These are phyloP conservation scores for Phytophthora boehmeriae DNA, from an alignment of 352 stramenopile species.

Conservation along the genomic window DNA sequence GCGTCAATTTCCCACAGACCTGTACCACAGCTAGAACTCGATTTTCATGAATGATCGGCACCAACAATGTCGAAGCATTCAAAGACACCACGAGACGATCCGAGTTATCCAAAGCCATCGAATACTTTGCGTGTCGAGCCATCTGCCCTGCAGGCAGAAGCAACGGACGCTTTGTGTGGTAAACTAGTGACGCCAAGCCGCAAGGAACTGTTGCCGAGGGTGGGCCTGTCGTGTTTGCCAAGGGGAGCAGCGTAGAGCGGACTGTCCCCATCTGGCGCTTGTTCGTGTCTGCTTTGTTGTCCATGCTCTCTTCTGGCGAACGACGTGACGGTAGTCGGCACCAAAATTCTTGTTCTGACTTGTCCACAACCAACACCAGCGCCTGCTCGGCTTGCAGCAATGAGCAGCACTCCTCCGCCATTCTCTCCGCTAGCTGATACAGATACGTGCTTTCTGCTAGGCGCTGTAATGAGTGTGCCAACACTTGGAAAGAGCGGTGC, in stretches of 20 bases:
- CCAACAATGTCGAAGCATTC: slow-evolving; percentile 60
- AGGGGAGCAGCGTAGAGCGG: slow-evolving; percentile 47
- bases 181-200: slow-evolving; percentile 70
- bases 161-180: slow-evolving; percentile 68
- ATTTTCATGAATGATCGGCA: slow-evolving; percentile 52
- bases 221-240: slow-evolving; percentile 6
- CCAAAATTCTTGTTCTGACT: slow-evolving; percentile 80
- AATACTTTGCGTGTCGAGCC: slow-evolving; percentile 54
- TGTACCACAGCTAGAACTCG: slow-evolving; percentile 61
- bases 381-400: slow-evolving; percentile 66
- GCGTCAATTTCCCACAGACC: slow-evolving; percentile 62
- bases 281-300: slow-evolving; percentile 17
- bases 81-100: slow-evolving; percentile 64
- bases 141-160: slow-evolving; percentile 58
- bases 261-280: slow-evolving; percentile 40
- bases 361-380: slow-evolving; percentile 73
- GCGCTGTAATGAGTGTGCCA: slow-evolving; percentile 57
- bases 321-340: slow-evolving; percentile 50
- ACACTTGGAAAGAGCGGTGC: slow-evolving; percentile 64
- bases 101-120: slow-evolving; percentile 55
- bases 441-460: slow-evolving; percentile 58
- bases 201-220: slow-evolving; percentile 30
- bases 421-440: slow-evolving; percentile 62
- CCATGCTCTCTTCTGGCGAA: slow-evolving; percentile 2
- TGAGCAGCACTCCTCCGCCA: slow-evolving; percentile 51